phyloP scores from a whole-genome alignment of 2,329 filamentous ascomycete species.

The Diaporthe velutina region DNA sequence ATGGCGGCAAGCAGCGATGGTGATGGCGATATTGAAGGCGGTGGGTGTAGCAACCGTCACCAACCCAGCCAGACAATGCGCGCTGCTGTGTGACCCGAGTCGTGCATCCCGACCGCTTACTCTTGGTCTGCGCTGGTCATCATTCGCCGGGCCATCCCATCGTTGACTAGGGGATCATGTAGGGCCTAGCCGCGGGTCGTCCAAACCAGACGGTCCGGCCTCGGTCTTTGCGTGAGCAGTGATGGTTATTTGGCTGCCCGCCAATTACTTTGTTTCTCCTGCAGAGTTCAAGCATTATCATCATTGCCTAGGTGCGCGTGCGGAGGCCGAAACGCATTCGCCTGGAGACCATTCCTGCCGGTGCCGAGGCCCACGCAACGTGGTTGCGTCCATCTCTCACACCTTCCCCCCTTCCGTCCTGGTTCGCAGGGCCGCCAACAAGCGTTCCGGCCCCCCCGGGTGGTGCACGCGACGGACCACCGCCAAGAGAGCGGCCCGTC shows the following conservation, averaged over 20 bases:
- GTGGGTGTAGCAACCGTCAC: not conserved
- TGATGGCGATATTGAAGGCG: not conserved
- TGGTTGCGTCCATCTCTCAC: not conserved
- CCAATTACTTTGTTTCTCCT: not conserved
- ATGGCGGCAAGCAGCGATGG: too few species aligned
- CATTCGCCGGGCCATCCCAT: slow-evolving; percentile 15
- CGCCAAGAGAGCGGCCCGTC: not conserved
- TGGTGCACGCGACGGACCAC: not conserved
- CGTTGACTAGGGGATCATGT: not conserved
- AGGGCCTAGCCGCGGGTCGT: slow-evolving; percentile 6
- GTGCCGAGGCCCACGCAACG: not conserved
- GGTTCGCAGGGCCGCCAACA: not conserved
- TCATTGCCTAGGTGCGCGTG: not conserved
- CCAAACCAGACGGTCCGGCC: slow-evolving; percentile 8
- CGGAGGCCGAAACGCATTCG: not conserved
- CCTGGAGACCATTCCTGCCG: not conserved
- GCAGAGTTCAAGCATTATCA: not conserved
- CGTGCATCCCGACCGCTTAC: not conserved
- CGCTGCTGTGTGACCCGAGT: slow-evolving; percentile 9
- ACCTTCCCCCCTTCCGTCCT: not conserved
- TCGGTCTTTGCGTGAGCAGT: not conserved
- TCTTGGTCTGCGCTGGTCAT: not conserved
- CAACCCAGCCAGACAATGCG: not conserved
- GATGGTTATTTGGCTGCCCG: not conserved
- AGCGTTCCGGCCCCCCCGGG: not conserved